A percentile compares a stretch with the other conserved stretches of the same genome.
Evolutionary conservation across 768 basidiomycete genomes (phyloP).

Genomic region (Termitomyces sp.): DNA sequence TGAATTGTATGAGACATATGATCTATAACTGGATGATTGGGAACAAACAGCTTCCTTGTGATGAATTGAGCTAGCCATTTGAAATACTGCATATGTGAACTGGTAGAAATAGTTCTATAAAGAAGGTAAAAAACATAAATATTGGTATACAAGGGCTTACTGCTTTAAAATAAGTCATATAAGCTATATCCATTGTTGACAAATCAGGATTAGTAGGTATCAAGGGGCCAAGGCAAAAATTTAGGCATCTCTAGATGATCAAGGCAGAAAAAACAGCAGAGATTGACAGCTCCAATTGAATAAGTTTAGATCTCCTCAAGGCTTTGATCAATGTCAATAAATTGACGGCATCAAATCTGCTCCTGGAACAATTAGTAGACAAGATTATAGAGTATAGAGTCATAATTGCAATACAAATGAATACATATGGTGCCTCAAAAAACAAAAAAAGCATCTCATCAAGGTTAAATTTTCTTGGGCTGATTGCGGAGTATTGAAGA

Average conservation of each 20-base stretch:
- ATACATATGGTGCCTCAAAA: not conserved
- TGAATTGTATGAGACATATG: slow-evolving; percentile 24
- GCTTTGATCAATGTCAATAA: not conserved
- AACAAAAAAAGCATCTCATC: not conserved
- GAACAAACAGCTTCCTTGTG: slow-evolving; percentile 19
- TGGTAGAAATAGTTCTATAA: not conserved
- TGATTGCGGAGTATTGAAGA: slow-evolving; percentile 7
- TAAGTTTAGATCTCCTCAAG: not conserved
- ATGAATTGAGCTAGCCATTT: not conserved
- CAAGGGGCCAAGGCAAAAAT: not conserved
- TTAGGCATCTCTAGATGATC: no score
- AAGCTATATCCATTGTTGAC: not conserved
- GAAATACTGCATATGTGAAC: not conserved
- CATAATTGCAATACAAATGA: not conserved
- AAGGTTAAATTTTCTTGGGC: not conserved
- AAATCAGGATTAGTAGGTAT: not conserved
- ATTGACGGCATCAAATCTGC: not conserved
- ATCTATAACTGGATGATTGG: slow-evolving; percentile 30
- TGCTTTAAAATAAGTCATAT: not conserved
- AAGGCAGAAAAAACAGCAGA: no score
- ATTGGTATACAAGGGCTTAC: not conserved
- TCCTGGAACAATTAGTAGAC: not conserved
- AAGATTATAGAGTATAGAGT: not conserved
- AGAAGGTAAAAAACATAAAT: not conserved
- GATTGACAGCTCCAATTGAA: not conserved